A percentile compares a stretch with the other conserved stretches of the same genome.
Conservation (phyloP, 1,284 basidiomycete species). For the Ustilago xerochloae region DNA sequence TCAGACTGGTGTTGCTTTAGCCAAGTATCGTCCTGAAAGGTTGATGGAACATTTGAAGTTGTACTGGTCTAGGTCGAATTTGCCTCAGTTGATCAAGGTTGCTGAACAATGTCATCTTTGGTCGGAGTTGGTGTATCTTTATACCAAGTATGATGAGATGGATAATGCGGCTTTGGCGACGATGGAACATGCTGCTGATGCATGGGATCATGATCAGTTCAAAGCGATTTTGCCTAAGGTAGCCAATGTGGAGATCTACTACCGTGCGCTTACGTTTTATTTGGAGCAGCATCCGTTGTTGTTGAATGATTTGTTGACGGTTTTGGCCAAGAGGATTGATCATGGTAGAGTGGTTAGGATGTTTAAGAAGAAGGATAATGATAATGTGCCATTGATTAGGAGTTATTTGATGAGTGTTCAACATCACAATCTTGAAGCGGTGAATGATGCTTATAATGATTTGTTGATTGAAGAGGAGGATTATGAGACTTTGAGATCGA, state of each 20-base stretch:
- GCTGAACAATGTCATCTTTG: slow-evolving; percentile 96
- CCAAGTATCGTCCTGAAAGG: slow-evolving; percentile 96
- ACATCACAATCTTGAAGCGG: slow-evolving; percentile 91
- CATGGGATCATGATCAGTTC: slow-evolving; percentile 99
- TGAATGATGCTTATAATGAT: slow-evolving; percentile 97
- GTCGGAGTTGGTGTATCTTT: slow-evolving; percentile 97
- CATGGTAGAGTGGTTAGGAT: slow-evolving; percentile 93
- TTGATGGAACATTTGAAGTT: slow-evolving; percentile 99
- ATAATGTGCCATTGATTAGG: slow-evolving; percentile 93
- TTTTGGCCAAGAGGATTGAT: slow-evolving; percentile 91
- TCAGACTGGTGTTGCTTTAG: slow-evolving; percentile 91
- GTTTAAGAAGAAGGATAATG: slow-evolving; percentile 84
- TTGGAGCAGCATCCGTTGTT: slow-evolving; percentile 92
- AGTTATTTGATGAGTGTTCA: slow-evolving; percentile 97
- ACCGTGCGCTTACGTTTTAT: slow-evolving; percentile 75
- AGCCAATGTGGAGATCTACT: slow-evolving; percentile 98
- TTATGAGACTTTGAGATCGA: slow-evolving; percentile 93
- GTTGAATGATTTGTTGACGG: slow-evolving; percentile 90
- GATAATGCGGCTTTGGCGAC: slow-evolving; percentile 96
- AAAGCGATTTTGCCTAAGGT: slow-evolving; percentile 71
- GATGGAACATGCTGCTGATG: slow-evolving; percentile 96
- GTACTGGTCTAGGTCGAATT: slow-evolving; percentile 97
- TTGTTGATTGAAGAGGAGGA: slow-evolving; percentile 98
- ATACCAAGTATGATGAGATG: slow-evolving; percentile 96
- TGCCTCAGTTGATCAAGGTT: slow-evolving; percentile 92